phyloP scores from a whole-genome alignment of 1,284 basidiomycete genomes.

The Inonotus hispidus region DNA sequence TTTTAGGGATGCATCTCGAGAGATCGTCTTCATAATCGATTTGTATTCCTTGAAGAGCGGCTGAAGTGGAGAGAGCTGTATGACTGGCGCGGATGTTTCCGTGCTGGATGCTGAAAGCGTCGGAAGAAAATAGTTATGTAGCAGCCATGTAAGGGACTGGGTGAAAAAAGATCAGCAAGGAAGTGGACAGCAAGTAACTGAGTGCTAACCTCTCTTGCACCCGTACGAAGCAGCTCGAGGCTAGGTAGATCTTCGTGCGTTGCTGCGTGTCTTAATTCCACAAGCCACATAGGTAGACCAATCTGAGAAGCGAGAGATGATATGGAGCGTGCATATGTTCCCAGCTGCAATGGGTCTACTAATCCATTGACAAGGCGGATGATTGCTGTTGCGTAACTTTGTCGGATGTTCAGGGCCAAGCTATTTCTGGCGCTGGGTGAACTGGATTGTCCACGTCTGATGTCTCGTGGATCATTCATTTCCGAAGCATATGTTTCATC shows the following conservation, averaged over 20 bases:
- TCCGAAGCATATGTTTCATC: constrained; percentile 28
- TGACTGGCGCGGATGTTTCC: constrained; percentile 24
- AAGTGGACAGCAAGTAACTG: neutral
- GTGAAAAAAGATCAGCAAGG: neutral
- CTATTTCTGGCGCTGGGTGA: constrained; percentile 17
- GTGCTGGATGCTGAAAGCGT: constrained; percentile 52
- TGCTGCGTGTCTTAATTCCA: constrained; percentile 91
- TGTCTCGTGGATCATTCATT: neutral
- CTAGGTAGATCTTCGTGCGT: constrained; percentile 96
- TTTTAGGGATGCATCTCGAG: constrained; percentile 57
- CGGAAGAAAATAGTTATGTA: constrained; percentile 77
- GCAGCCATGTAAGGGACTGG: constrained; percentile 73
- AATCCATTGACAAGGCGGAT: constrained; percentile 92
- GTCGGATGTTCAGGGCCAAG: constrained; percentile 43
- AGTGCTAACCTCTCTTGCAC: constrained; percentile 57
- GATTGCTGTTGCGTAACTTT: constrained; percentile 72
- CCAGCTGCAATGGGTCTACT: constrained; percentile 90
- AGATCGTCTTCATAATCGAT: constrained; percentile 50
- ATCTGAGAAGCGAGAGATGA: constrained; percentile 83
- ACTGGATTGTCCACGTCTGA: neutral
- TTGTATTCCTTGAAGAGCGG: constrained; percentile 71
- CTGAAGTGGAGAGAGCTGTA: constrained; percentile 34
- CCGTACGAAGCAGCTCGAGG: constrained; percentile 73
- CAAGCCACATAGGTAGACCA: constrained; percentile 83
- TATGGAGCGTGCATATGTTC: constrained; percentile 85